Evolutionary conservation across 2,329 filamentous ascomycete species (phyloP).

Genomic region (Arthroderma uncinatum): DNA sequence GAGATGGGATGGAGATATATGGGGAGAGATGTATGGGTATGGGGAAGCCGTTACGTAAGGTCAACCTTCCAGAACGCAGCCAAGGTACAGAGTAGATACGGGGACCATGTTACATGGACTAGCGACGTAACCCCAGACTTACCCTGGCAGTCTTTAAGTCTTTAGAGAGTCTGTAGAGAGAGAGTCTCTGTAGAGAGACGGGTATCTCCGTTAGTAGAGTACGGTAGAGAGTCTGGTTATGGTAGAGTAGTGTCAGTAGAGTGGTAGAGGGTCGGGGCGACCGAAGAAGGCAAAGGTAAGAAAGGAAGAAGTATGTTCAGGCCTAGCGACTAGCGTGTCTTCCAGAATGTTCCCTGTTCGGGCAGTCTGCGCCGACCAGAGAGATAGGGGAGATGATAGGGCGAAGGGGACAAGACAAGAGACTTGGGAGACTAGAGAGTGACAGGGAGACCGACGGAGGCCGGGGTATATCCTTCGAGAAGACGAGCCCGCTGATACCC

Average conservation of each 20-base stretch:
- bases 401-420: not conserved
- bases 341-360: slow-evolving; percentile 5
- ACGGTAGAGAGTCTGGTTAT: no score
- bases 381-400: not conserved
- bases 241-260: no score
- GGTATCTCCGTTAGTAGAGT: not conserved
- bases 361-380: not conserved
- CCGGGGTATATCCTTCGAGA: not conserved
- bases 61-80: not conserved
- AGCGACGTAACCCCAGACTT: slow-evolving; percentile 1
- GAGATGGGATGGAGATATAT: no score
- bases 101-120: not conserved
- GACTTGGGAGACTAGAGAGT: not conserved
- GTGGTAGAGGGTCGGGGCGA: no score
- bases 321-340: not conserved
- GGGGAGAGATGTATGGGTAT: no score
- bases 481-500: not conserved
- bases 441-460: not conserved
- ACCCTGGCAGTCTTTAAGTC: no score
- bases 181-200: not conserved
- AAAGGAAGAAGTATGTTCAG: not conserved
- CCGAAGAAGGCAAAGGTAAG: not conserved
- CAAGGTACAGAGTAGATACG: not conserved
- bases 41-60: no score
- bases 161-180: not conserved